Conservation (phyloP, 2,329 filamentous ascomycete genomes). For the Aspergillus flavus region DNA sequence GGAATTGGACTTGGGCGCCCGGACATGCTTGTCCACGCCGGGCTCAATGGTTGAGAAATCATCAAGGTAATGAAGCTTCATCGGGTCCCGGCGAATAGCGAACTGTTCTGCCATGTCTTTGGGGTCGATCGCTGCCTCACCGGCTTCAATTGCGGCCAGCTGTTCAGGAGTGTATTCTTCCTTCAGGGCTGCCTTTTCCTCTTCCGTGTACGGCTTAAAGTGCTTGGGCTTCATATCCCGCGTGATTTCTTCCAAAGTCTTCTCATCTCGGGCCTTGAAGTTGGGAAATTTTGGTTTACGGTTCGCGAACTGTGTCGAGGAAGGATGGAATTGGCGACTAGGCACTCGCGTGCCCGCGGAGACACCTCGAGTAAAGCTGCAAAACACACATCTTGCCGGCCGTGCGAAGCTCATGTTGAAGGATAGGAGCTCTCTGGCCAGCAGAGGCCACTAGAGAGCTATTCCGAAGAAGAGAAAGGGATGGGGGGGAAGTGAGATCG, state of each 20-base stretch:
- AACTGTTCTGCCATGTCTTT: constrained; percentile 75
- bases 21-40: constrained; percentile 70
- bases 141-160: constrained; percentile 77
- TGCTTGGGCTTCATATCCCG: constrained; percentile 30
- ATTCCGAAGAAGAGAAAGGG: constrained; percentile 11
- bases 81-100: constrained; percentile 70
- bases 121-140: constrained; percentile 73
- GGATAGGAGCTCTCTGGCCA: constrained; percentile 32
- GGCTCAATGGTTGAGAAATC: constrained; percentile 79
- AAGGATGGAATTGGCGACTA: constrained; percentile 53
- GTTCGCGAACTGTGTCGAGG: constrained; percentile 41
- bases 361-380: constrained; percentile 48
- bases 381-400: constrained; percentile 54
- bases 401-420: constrained; percentile 53
- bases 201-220: constrained; percentile 64
- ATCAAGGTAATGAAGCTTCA: constrained; percentile 75
- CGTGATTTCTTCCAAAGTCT: constrained; percentile 25
- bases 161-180: constrained; percentile 78
- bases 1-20: constrained; percentile 53
- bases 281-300: constrained; percentile 44
- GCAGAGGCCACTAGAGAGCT: constrained; percentile 25
- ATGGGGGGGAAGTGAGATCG: neutral
- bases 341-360: constrained; percentile 43
- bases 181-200: constrained; percentile 64
- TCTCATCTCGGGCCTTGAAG: constrained; percentile 39